A percentile compares a stretch with the other conserved stretches of the same genome.
These are phyloP conservation scores for Phytophthora sojae DNA, from an alignment of 352 stramenopile genomes.

Conservation along the genomic window DNA sequence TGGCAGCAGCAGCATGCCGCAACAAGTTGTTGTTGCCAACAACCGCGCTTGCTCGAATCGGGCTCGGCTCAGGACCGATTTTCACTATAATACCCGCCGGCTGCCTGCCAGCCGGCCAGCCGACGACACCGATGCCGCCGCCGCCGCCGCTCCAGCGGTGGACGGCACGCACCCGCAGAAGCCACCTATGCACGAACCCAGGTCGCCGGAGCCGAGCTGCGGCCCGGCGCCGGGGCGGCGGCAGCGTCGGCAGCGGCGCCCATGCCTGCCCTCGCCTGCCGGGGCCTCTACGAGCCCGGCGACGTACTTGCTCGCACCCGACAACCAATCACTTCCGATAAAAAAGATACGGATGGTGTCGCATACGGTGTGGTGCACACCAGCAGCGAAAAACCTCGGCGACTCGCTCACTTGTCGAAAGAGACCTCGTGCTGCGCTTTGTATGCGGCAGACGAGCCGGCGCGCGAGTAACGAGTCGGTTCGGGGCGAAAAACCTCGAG, in stretches of 20 bases:
- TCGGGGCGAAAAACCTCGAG: slow-evolving; percentile 22
- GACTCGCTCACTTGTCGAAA: slow-evolving; percentile 23
- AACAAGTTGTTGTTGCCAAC: too few relatives aligned
- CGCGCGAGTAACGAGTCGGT: slow-evolving; percentile 29
- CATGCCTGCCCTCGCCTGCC: not conserved
- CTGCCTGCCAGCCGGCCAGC: too few relatives aligned
- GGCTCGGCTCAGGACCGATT: too few relatives aligned
- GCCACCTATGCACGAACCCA: too few relatives aligned
- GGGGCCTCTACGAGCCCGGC: not conserved
- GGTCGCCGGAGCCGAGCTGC: too few relatives aligned
- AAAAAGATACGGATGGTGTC: slow-evolving; percentile 33
- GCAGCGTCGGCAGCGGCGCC: not conserved
- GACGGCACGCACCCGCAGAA: too few relatives aligned
- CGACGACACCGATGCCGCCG: too few relatives aligned
- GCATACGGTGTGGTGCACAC: slow-evolving; percentile 27
- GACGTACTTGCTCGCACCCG: slow-evolving; percentile 24
- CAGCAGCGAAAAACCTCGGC: slow-evolving; percentile 15
- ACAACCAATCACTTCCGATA: slow-evolving; percentile 36
- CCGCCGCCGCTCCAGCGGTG: too few relatives aligned
- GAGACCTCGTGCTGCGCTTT: slow-evolving; percentile 18
- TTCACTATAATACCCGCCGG: too few relatives aligned
- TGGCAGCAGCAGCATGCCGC: too few relatives aligned
- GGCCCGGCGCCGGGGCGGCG: not conserved
- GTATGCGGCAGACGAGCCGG: slow-evolving; percentile 33
- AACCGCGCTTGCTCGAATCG: too few relatives aligned